phyloP scores from a whole-genome alignment of 257 asterid species.

The Plantago elongata region DNA sequence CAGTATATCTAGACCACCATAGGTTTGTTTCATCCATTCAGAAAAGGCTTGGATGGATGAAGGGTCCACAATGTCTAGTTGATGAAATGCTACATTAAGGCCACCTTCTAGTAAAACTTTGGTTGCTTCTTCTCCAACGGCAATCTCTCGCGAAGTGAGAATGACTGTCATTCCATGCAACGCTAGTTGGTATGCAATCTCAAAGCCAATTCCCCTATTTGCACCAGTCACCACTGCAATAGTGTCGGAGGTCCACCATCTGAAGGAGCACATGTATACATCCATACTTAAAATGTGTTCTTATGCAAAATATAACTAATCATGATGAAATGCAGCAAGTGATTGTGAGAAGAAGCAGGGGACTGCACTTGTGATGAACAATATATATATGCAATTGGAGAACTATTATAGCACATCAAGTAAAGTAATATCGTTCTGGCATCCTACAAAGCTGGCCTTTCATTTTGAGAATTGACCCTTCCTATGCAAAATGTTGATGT shows the following conservation, averaged over 20 bases:
- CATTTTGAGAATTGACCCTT: too few species aligned
- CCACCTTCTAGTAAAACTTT: slow-evolving; percentile 75
- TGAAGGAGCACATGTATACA: slow-evolving; percentile 15
- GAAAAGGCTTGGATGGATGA: slow-evolving; percentile 53
- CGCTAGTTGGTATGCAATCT: slow-evolving; percentile 76
- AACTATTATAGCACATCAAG: too few species aligned
- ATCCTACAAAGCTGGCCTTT: too few species aligned
- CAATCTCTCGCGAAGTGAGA: slow-evolving; percentile 80
- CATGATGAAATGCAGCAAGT: too few species aligned
- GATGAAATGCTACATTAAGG: slow-evolving; percentile 69
- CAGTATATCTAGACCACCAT: slow-evolving; percentile 84
- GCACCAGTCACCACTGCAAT: slow-evolving; percentile 92
- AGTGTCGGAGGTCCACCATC: slow-evolving; percentile 90
- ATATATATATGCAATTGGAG: too few species aligned
- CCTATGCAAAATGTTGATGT: too few species aligned
- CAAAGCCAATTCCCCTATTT: slow-evolving; percentile 93
- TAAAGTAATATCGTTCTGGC: too few species aligned
- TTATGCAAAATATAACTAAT: neutral
- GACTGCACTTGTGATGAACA: too few species aligned
- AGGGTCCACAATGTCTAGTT: slow-evolving; percentile 65
- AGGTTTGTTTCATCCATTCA: slow-evolving; percentile 55
- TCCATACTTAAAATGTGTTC: neutral
- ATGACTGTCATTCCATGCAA: slow-evolving; percentile 69
- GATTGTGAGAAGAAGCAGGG: too few species aligned
- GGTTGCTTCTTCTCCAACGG: slow-evolving; percentile 74